A percentile compares a stretch with the other conserved stretches of the same genome.
Conservation (phyloP, 768 basidiomycete species). For the Lanmaoa rubissima region DNA sequence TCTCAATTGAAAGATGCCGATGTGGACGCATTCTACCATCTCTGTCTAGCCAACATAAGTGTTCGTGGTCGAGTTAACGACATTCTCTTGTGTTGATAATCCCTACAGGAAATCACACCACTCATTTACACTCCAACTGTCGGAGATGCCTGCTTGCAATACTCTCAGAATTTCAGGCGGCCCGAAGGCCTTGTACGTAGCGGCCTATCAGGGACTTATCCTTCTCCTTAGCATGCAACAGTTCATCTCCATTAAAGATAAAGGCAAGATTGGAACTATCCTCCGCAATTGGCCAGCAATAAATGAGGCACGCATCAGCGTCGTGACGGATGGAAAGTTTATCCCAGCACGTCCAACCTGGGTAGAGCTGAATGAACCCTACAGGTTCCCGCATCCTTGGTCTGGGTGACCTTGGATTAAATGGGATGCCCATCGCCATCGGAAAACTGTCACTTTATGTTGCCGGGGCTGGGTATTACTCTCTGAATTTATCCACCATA, state of each 20-base stretch:
- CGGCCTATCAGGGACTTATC: conserved; percentile 1
- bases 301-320: conserved; percentile 80
- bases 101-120: conserved; percentile 56
- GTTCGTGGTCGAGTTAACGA: conserved; percentile 7
- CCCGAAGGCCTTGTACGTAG: conserved; percentile 66
- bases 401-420: conserved; percentile 78
- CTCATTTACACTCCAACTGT: conserved; percentile 93
- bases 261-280: conserved; percentile 71
- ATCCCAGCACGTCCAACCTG: background rate
- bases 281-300: conserved; percentile 70
- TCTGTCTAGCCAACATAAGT: conserved; percentile 67
- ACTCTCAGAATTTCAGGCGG: conserved; percentile 71
- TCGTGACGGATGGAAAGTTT: conserved; percentile 82
- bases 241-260: conserved; percentile 82
- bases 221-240: conserved; percentile 30
- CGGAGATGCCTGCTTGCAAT: conserved; percentile 86
- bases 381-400: conserved; percentile 85
- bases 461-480: conserved; percentile 77
- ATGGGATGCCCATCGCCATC: conserved; percentile 85
- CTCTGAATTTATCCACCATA: background rate
- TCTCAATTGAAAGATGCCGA: conserved; percentile 72
- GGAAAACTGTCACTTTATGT: conserved; percentile 93
- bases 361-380: conserved; percentile 1
- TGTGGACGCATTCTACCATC: conserved; percentile 71
- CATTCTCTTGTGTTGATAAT: background rate